Conservation (phyloP, 2,329 filamentous ascomycete species). For the Aspergillus neoniger region DNA sequence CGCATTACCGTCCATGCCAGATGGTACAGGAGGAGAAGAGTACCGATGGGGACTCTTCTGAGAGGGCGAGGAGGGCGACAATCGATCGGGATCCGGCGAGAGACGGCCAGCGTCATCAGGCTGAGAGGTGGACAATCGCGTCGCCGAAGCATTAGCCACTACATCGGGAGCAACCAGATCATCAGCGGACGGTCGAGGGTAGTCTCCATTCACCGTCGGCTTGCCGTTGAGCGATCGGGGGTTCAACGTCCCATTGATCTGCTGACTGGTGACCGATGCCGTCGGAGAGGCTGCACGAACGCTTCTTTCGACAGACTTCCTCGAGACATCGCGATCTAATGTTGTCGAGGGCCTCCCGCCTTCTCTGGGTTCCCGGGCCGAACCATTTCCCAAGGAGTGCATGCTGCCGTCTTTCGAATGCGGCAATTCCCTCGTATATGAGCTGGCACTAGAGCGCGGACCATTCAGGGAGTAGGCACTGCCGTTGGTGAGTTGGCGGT, state of each 20-base stretch:
- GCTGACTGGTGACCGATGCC: constrained; percentile 27
- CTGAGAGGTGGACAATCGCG: constrained; percentile 37
- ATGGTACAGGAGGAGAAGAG: constrained; percentile 56
- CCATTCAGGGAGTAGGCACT: constrained; percentile 64
- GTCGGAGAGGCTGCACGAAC: constrained; percentile 30
- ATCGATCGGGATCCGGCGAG: constrained; percentile 34
- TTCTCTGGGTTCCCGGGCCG: constrained; percentile 36
- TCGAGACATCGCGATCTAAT: constrained; percentile 28
- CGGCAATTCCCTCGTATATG: constrained; percentile 45
- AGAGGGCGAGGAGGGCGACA: constrained; percentile 30
- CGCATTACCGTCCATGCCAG: constrained; percentile 54
- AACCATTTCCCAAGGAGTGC: constrained; percentile 49
- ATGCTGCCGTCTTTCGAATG: constrained; percentile 48
- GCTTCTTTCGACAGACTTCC: constrained; percentile 32
- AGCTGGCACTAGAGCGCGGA: constrained; percentile 51
- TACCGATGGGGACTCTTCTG: constrained; percentile 37
- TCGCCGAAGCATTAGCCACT: constrained; percentile 31
- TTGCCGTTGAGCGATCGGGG: constrained; percentile 31
- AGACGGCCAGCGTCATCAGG: constrained; percentile 35
- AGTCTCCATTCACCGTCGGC: constrained; percentile 36
- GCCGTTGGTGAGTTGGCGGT: constrained; percentile 49
- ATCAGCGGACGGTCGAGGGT: constrained; percentile 33
- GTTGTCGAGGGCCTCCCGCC: constrained; percentile 30
- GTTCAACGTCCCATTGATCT: constrained; percentile 30
- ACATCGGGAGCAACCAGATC: constrained; percentile 32